Base-by-base conservation (phyloP, 208 protist genomes). In the Herpetomonas muscarum region DNA sequence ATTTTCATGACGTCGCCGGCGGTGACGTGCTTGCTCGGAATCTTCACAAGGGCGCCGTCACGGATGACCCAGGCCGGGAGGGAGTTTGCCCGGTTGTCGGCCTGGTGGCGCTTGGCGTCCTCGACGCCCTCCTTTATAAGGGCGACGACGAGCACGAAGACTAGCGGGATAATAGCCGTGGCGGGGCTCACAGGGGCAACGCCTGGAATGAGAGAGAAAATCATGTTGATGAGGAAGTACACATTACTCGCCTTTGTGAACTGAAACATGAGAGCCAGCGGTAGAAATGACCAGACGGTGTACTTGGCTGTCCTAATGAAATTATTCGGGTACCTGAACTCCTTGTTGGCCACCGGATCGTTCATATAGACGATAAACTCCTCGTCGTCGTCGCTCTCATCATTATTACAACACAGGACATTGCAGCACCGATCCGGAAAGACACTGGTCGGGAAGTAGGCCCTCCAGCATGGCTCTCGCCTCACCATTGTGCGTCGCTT, bases 181-280 rank as follows among this genome's bases (percentile, higher is more conserved):
- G 81, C 73, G 17, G 98, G 96, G 52, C 54, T 87, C 1, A 98
- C 58, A 2, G 96, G 95, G 3, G 90, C 85, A 0, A 97, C 76
- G 30, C 83, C 85, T 9, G 95, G 95, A 36, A 98, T 94, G 3
- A 98, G 64, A 7, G 81, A 70, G 26, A 98, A 79, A 36, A 96
- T 74, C 76, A 93, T 96, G 55, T 84, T 88, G 7, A 98, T 61
- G 15, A 98, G 70, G 68, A 98, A 98, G 69, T 98, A 98, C 21
- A 96, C 48, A 56, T 98, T 98, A 32, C 93, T 94, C 9, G 88
- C 74, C 63, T 90, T 88, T 28, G 37, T 79, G 44, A 98, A 97
- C 70, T 98, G 95, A 49, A 97, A 82, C 10, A 96, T 69, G 10
- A 98, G 68, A 24, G 76, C 86, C 15, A 98, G 63, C n/a, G 96